Evolutionary conservation across 2,329 filamentous ascomycete genomes (phyloP).

Genomic region (Aaosphaeria pasadenensis): DNA sequence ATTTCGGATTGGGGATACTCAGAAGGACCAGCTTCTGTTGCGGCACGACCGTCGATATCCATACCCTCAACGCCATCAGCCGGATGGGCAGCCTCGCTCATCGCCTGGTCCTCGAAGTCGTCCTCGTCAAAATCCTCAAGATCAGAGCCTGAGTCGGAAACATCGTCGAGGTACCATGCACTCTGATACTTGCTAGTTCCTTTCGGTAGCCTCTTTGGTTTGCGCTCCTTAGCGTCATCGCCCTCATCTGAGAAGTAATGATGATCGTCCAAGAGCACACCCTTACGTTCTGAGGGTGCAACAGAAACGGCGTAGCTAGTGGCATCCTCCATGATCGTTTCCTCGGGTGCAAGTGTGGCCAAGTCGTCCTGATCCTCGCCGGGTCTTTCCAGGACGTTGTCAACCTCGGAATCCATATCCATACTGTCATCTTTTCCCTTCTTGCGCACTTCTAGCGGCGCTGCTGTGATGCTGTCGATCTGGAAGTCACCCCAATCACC

Average conservation of each 20-base stretch:
- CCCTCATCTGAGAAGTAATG: constrained; percentile 97
- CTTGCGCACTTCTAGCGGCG: constrained; percentile 60
- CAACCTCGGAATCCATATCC: constrained; percentile 58
- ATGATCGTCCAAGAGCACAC: constrained; percentile 91
- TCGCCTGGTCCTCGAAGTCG: constrained; percentile 51
- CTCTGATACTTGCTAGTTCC: constrained; percentile 94
- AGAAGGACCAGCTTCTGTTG: constrained; percentile 76
- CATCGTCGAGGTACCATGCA: constrained; percentile 84
- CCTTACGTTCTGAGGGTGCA: constrained; percentile 60
- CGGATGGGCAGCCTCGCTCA: constrained; percentile 58
- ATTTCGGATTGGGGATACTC: constrained; percentile 94
- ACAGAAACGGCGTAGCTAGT: constrained; percentile 47
- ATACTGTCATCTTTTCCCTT: constrained; percentile 64
- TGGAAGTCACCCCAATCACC: constrained; percentile 95
- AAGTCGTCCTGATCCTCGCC: constrained; percentile 80
- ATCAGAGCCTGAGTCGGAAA: constrained; percentile 83
- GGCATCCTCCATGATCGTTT: constrained; percentile 72
- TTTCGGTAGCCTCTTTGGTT: constrained; percentile 75
- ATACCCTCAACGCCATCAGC: constrained; percentile 78
- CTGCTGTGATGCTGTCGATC: constrained; percentile 81
- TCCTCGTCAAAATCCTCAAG: constrained; percentile 62
- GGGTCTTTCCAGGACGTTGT: constrained; percentile 65
- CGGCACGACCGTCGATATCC: constrained; percentile 49
- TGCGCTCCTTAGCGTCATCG: constrained; percentile 53
- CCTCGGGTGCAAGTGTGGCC: constrained; percentile 81